Percentiles rank a stretch among this genome's conserved stretches.
Evolutionary conservation across 768 basidiomycete species (phyloP).

Genomic region (Amylocystis lapponica): DNA sequence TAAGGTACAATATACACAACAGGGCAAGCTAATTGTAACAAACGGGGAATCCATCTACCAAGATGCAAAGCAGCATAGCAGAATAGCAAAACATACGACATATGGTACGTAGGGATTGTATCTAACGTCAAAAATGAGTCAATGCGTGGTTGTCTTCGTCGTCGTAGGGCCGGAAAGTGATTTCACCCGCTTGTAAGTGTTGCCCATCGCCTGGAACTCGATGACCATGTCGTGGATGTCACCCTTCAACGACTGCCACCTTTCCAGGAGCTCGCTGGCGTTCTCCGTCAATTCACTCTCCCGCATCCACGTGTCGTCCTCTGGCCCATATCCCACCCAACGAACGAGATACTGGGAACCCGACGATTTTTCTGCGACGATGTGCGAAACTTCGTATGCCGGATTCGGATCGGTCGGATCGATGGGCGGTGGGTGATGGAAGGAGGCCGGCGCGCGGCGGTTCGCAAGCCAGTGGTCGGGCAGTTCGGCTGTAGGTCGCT

Average conservation of each 20-base stretch:
- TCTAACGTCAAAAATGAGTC: too few relatives aligned
- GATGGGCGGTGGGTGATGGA: slow-evolving; percentile 13
- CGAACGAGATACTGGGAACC: slow-evolving; percentile 19
- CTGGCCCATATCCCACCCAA: slow-evolving; percentile 24
- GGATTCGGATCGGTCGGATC: slow-evolving; percentile 13
- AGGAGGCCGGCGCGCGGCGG: slow-evolving; percentile 2
- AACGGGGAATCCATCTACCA: too few relatives aligned
- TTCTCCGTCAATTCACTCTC: slow-evolving; percentile 16
- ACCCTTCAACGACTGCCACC: slow-evolving; percentile 16
- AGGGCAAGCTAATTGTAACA: too few relatives aligned
- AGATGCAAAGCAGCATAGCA: too few relatives aligned
- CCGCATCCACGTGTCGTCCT: slow-evolving; percentile 21
- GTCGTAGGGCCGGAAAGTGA: too few relatives aligned
- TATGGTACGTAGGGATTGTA: too few relatives aligned
- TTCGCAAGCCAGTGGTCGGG: slow-evolving; percentile 18
- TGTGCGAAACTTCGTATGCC: slow-evolving; percentile 25
- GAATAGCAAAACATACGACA: too few relatives aligned
- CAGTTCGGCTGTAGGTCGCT: slow-evolving; percentile 20
- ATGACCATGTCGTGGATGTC: slow-evolving; percentile 10
- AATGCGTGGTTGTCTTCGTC: too few relatives aligned
- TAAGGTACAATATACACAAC: too few relatives aligned
- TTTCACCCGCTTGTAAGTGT: too few relatives aligned
- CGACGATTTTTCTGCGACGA: slow-evolving; percentile 21
- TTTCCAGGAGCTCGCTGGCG: slow-evolving; percentile 16
- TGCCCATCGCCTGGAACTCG: slow-evolving; percentile 10